These are phyloP conservation scores for Crithidia brevicula DNA, from an alignment of 208 protist species.

Conservation along the genomic window DNA sequence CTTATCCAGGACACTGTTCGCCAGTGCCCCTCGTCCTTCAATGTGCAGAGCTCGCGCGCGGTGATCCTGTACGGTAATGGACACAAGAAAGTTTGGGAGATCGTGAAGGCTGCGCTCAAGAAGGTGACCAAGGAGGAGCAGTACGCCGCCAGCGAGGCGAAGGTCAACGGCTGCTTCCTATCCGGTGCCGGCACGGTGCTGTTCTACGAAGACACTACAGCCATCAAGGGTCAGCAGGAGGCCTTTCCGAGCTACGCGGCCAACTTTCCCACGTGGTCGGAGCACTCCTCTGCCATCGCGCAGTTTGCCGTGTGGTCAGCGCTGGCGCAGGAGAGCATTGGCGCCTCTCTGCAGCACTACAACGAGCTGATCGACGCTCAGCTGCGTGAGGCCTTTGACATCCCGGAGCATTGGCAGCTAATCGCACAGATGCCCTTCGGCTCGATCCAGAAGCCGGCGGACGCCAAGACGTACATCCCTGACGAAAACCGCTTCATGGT, in stretches of 20 bases:
- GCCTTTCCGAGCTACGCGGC: conserved; percentile 45
- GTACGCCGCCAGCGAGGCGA: conserved; percentile 33
- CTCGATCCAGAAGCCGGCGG: conserved; percentile 41
- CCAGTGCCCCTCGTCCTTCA: conserved; percentile 55
- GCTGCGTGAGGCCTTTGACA: conserved; percentile 32
- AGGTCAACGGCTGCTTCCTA: conserved; percentile 55
- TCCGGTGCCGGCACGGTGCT: conserved; percentile 56
- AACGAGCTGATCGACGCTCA: conserved; percentile 46
- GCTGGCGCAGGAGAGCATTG: conserved; percentile 45
- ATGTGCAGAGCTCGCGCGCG: conserved; percentile 55
- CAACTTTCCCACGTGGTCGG: conserved; percentile 47
- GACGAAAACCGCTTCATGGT: conserved; percentile 53
- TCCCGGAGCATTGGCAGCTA: conserved; percentile 52
- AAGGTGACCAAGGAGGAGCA: conserved; percentile 34
- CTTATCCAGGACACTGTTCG: conserved; percentile 44
- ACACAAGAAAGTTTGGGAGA: conserved; percentile 61
- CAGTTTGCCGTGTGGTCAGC: conserved; percentile 66
- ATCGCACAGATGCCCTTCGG: conserved; percentile 72
- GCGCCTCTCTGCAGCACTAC: conserved; percentile 64
- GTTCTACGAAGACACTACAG: conserved; percentile 54
- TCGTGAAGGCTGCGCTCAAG: conserved; percentile 48
- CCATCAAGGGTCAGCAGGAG: conserved; percentile 48
- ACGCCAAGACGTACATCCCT: conserved; percentile 38
- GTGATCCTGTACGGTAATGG: conserved; percentile 59
- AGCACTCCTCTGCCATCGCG: conserved; percentile 55